Evolutionary conservation across 768 basidiomycete species (phyloP), one percentile per base, ranked within the genome.

Genomic region (Tephrocybe sp.): DNA sequence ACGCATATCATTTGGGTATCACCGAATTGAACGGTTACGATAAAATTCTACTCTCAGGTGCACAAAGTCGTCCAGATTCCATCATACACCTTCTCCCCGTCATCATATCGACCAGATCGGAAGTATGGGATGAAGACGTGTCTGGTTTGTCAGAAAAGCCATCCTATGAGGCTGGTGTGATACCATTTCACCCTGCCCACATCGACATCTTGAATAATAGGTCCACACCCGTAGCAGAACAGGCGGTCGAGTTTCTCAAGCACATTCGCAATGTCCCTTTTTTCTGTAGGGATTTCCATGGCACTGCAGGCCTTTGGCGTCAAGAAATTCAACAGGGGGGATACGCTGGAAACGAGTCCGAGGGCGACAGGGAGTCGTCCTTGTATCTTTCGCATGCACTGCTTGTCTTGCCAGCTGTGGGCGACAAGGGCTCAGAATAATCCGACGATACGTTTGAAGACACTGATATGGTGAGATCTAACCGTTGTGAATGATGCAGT

Each of bases 1-100:
- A 56, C 54, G 52, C 57, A 38, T 66, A 69, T 52, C 60, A 51
- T 25, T 42, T 60, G 39, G 60, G 62, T 3, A 61, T 63, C 7
- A 42, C 46, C 1, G 45, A 57, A 29, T 47, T 64, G 40, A 61
- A 44, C 40, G 66, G 63, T 0, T 53, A 59, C 34, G 63, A 67
- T 46, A 53, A 54, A 4, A 38, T 55, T 33, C 29, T 67, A 5
- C 40, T 55, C 4, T 54, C 45, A 21, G 41, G 47, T 1, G 56
- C 54, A 16, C 37, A 42, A 23, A 21, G 31, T 22, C 37, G 44
- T 29, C 42, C 49, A 24, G 53, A 57, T 19, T 47, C 45, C 22
- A 18, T 22, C 18, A 53, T 61, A 13, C 51, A 61, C 48, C 2
- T 55, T 16, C 27, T 55, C 24, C 54, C 54, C 15, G 31, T 55